Conservation (phyloP, 148 eudicot genomes). For the Nepenthes mirabilis region DNA sequence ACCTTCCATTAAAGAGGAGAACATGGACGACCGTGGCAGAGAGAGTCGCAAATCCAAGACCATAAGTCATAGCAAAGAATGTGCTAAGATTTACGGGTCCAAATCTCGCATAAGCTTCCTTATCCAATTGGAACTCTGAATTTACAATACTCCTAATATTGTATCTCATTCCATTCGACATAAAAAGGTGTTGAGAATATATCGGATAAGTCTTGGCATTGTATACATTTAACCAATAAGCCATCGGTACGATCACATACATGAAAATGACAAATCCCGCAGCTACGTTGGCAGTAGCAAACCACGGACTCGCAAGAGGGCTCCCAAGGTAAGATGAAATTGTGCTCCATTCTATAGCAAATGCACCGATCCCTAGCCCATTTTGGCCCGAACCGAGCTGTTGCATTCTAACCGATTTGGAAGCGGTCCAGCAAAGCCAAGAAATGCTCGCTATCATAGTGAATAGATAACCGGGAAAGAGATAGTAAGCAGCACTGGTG, state of each 20-base stretch:
- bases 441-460: conserved; percentile 59
- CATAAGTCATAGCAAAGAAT: conserved; percentile 63
- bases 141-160: conserved; percentile 56
- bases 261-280: conserved; percentile 46
- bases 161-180: conserved; percentile 41
- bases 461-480: conserved; percentile 65
- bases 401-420: conserved; percentile 52
- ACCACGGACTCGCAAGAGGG: conserved; percentile 98
- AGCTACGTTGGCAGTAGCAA: conserved; percentile 80
- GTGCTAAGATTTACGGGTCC: conserved; percentile 51
- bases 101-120: conserved; percentile 23
- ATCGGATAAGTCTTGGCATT: conserved; percentile 71
- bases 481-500: conserved; percentile 61
- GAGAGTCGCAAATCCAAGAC: conserved; percentile 59
- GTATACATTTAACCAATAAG: conserved; percentile 50
- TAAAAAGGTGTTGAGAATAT: conserved; percentile 58
- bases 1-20: conserved; percentile 46
- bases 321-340: conserved; percentile 75
- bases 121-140: conserved; percentile 38
- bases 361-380: conserved; percentile 77
- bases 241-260: conserved; percentile 54
- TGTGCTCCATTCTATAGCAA: conserved; percentile 86
- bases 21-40: conserved; percentile 57
- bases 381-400: conserved; percentile 77
- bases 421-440: conserved; percentile 75